These are phyloP conservation scores for Fusarium pseudonygamai DNA, from an alignment of 2,329 filamentous ascomycete genomes.

Conservation along the genomic window DNA sequence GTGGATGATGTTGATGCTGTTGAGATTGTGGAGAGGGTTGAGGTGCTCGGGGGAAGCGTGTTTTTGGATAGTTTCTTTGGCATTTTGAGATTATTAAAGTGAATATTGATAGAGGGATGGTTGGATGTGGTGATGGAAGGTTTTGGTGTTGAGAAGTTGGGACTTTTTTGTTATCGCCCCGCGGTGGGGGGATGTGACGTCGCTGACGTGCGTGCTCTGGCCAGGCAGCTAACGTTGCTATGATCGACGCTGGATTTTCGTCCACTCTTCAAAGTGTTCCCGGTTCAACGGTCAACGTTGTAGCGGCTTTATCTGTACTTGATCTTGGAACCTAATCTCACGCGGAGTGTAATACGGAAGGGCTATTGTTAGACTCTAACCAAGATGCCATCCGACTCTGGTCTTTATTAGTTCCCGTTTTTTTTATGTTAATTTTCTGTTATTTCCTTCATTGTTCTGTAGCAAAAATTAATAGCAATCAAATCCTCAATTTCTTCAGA, in stretches of 20 bases:
- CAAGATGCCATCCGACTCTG: background rate
- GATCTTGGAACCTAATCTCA: background rate
- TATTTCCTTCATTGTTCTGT: background rate
- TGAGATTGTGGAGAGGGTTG: constrained; percentile 39
- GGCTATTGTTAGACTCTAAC: background rate
- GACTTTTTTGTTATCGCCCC: constrained; percentile 20
- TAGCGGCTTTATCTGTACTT: background rate
- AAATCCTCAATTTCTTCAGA: accelerated
- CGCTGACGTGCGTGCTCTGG: background rate
- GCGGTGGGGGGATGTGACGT: constrained; percentile 21
- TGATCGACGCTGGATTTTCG: background rate
- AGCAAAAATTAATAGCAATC: background rate
- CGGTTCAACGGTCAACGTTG: background rate
- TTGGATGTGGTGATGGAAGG: background rate
- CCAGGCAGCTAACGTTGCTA: background rate
- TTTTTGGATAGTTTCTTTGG: constrained; percentile 48
- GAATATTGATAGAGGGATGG: background rate
- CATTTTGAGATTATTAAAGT: constrained; percentile 30
- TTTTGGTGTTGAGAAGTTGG: constrained; percentile 17
- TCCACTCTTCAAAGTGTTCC: background rate
- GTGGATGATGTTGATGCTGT: constrained; percentile 46
- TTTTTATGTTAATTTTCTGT: background rate
- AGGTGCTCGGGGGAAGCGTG: constrained; percentile 32
- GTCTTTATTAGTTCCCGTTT: accelerated
- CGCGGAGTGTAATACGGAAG: background rate